Percentiles rank a stretch among this genome's conserved stretches.
Evolutionary conservation across 2,329 filamentous ascomycete genomes (phyloP).

Genomic region (Penicillium italicum): DNA sequence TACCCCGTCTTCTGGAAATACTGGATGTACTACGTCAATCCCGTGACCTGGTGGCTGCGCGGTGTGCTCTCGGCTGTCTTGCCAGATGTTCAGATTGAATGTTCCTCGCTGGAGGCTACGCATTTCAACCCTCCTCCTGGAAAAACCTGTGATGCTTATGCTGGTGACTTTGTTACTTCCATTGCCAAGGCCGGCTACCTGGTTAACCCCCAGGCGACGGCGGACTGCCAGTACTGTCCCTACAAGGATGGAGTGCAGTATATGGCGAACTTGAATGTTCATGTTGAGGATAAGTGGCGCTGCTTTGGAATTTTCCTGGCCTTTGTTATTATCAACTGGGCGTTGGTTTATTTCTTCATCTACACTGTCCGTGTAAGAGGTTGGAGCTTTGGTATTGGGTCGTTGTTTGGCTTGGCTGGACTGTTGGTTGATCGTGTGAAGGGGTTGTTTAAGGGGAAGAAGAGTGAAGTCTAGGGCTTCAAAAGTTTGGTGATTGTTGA

Average conservation of each 20-base stretch:
- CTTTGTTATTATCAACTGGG: conserved; percentile 68
- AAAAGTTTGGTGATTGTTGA: not conserved
- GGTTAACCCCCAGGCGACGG: conserved; percentile 56
- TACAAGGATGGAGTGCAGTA: conserved; percentile 66
- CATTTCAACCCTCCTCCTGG: conserved; percentile 63
- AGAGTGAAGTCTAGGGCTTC: conserved; percentile 16
- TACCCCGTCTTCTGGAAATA: conserved; percentile 70
- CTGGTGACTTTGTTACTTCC: conserved; percentile 53
- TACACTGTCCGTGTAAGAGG: conserved; percentile 67
- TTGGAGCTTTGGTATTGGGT: conserved; percentile 67
- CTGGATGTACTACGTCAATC: conserved; percentile 67
- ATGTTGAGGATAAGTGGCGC: conserved; percentile 62
- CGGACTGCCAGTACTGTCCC: conserved; percentile 66
- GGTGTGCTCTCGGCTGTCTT: conserved; percentile 65
- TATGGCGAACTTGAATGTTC: conserved; percentile 56
- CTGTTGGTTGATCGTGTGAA: conserved; percentile 37
- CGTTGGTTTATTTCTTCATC: conserved; percentile 72
- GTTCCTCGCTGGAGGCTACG: conserved; percentile 56
- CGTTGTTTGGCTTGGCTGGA: conserved; percentile 51
- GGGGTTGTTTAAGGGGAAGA: conserved; percentile 25
- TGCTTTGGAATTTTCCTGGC: conserved; percentile 70
- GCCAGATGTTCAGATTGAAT: conserved; percentile 49
- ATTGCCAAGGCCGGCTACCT: conserved; percentile 58
- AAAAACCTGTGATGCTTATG: conserved; percentile 64
- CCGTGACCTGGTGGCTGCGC: conserved; percentile 67